phyloP scores from a whole-genome alignment of 305 asterid genomes.

The Striga hermonthica region DNA sequence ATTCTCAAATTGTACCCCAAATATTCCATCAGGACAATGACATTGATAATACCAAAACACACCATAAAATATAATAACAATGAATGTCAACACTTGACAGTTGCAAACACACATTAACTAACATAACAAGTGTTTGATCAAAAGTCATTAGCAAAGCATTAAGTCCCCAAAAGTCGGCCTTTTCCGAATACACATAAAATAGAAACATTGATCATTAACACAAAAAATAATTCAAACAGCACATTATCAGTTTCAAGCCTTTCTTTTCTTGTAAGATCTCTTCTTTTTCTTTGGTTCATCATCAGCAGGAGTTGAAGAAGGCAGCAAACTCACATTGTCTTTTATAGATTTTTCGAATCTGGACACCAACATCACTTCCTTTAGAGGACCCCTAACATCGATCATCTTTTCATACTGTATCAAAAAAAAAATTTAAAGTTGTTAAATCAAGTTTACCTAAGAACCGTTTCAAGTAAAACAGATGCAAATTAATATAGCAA shows the following conservation, averaged over 20 bases:
- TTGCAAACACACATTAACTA: not conserved
- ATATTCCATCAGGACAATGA: too few species aligned
- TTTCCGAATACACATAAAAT: too few species aligned
- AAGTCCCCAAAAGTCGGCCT: too few species aligned
- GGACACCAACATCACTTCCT: constrained; percentile 35
- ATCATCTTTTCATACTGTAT: constrained; percentile 45
- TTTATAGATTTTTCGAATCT: constrained; percentile 27
- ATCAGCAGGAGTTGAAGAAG: not conserved
- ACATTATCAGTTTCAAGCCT: not conserved
- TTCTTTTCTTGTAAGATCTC: constrained; percentile 8
- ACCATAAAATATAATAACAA: not conserved
- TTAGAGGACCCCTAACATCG: constrained; percentile 21
- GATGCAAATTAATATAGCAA: not conserved
- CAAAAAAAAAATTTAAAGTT: too few species aligned
- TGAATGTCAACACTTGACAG: too few species aligned
- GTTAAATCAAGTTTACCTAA: too few species aligned
- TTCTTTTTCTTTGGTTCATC: constrained; percentile 7
- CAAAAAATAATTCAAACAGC: not conserved
- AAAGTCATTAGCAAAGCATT: not conserved
- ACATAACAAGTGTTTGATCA: not conserved
- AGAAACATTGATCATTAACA: not conserved
- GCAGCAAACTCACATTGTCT: constrained; percentile 9
- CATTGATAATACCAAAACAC: not conserved
- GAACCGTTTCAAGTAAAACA: too few species aligned
- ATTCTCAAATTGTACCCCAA: too few species aligned